Evolutionary conservation across 345 rosid genomes (phyloP).

Genomic region (Gossypium thurberi): DNA sequence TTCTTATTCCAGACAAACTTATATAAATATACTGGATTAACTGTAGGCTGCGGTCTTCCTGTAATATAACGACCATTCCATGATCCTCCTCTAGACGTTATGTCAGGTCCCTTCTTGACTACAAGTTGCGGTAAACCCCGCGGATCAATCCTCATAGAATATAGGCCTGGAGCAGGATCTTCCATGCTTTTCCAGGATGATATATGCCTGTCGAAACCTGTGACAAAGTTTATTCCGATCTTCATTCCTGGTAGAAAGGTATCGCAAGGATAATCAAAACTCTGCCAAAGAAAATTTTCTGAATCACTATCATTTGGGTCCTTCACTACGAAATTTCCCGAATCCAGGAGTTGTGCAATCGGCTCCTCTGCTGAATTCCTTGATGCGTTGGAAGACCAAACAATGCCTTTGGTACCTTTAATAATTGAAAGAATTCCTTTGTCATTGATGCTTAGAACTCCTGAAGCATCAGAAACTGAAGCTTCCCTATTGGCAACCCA

Average conservation of each 20-base stretch:
- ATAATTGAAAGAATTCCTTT: neutral
- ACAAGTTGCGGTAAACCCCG: conserved; percentile 21
- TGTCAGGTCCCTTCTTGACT: conserved; percentile 10
- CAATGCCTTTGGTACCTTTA: neutral
- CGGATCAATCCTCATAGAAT: neutral
- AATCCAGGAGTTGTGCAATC: too few relatives aligned
- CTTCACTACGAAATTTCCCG: too few relatives aligned
- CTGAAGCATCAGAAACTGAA: too few relatives aligned
- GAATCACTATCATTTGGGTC: too few relatives aligned
- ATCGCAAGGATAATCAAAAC: too few relatives aligned
- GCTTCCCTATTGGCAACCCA: too few relatives aligned
- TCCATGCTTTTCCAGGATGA: neutral
- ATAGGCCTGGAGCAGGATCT: conserved; percentile 22
- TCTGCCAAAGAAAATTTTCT: too few relatives aligned
- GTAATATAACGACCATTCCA: conserved; percentile 69
- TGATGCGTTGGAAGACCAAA: neutral
- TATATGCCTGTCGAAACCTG: too few relatives aligned
- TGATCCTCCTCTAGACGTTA: conserved; percentile 47
- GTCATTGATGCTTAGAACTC: neutral
- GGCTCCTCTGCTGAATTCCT: too few relatives aligned
- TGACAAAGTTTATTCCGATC: neutral
- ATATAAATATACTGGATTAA: conserved; percentile 25
- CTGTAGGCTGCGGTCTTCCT: conserved; percentile 50
- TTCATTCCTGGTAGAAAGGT: too few relatives aligned
- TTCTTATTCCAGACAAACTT: conserved; percentile 26